A percentile compares a stretch with the other conserved stretches of the same genome.
These are phyloP conservation scores for Ceratocystis eucalypticola DNA, from an alignment of 2,329 filamentous ascomycete genomes.

Conservation along the genomic window DNA sequence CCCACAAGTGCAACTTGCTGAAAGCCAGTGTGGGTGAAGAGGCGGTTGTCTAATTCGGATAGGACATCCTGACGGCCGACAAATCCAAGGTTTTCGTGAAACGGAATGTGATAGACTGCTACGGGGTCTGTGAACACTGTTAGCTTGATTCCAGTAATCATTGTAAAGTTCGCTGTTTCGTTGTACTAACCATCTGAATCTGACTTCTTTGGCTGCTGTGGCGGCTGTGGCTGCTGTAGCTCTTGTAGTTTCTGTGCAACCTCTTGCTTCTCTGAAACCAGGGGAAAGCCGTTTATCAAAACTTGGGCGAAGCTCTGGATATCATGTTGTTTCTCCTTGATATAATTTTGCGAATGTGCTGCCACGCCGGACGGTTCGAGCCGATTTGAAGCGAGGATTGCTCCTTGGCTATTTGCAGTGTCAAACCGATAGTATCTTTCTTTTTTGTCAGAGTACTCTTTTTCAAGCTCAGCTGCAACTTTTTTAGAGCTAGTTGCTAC, in stretches of 20 bases:
- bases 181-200: background rate
- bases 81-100: background rate
- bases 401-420: conserved; percentile 13
- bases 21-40: background rate
- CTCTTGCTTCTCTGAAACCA: background rate
- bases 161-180: background rate
- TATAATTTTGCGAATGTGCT: too few species aligned
- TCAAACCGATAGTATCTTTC: conserved; percentile 21
- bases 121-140: background rate
- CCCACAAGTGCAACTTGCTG: background rate
- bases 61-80: background rate
- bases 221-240: too few species aligned
- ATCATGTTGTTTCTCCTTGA: too few species aligned
- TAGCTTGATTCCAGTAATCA: too few species aligned
- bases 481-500: too few species aligned
- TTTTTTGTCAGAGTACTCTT: accelerated
- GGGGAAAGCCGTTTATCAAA: too few species aligned
- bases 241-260: too few species aligned
- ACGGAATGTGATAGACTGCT: background rate
- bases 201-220: background rate
- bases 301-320: too few species aligned
- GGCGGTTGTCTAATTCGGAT: background rate
- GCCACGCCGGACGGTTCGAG: too few species aligned
- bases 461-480: too few species aligned
- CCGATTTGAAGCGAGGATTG: too few species aligned